Evolutionary conservation across 768 basidiomycete genomes (phyloP), one percentile per base, ranked within the genome.

Genomic region (Bullera alba): DNA sequence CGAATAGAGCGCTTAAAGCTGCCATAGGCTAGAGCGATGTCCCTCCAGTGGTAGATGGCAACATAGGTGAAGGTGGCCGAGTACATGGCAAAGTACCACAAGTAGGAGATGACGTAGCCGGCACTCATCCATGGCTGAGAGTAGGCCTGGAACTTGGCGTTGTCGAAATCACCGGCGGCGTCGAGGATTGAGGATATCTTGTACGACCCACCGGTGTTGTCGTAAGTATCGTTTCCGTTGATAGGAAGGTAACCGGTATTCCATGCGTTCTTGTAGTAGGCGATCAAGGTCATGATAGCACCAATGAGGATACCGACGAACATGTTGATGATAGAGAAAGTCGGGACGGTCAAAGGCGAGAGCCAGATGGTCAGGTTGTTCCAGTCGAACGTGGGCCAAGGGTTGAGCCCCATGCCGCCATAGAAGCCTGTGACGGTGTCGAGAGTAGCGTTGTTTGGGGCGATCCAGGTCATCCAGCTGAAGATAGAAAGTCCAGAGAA

Each of bases 121-220:
- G 60, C 71, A 42, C 70, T 64, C 30, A 78, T 55, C 63, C 76
- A 77, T 1, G 76, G 60, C 38, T 77, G 75, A n/a, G 74, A 76
- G 49, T 69, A 82, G 0, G 60, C 67, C 46, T 74, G 63, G 65
- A 80, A 82, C 7, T 76, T 76, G 1, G 68, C 70, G 53, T 79
- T 69, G 47, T 81, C 66, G 1, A 70, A 72, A 1, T 69, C 71
- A 23, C 43, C 47, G 22, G 76, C 67, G 3, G 16, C 22, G 15
- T 60, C 74, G 14, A 79, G 60, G 21, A 82, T 76, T 19, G 71
- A 67, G 8, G 62, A 56, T 32, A 79, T 74, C 52, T 80, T 72
- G 65, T 79, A 83, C 0, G 75, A 69, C 21, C 75, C 76, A 49
- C 78, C 79, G 1, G 72, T 74, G 48, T 76, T 77, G 58, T 78